Conservation (phyloP, 73 alveolate genomes). For the Symbiodinium pilosum region DNA sequence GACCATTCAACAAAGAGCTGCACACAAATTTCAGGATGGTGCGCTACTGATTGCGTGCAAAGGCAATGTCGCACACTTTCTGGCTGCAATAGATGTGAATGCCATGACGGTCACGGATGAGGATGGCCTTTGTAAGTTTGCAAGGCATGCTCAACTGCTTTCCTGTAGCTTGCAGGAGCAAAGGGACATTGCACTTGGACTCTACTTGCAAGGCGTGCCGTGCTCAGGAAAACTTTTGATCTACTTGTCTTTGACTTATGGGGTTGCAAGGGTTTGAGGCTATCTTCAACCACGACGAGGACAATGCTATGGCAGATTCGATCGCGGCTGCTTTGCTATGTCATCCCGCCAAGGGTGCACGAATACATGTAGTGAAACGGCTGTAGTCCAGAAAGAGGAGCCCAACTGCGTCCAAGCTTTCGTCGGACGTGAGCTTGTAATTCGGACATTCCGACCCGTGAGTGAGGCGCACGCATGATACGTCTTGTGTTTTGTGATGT, state of each 20-base stretch:
- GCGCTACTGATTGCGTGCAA: no score
- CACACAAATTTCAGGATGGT: no score
- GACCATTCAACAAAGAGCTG: no score
- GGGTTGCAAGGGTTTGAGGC: conserved; percentile 21
- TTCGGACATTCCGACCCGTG: conserved; percentile 33
- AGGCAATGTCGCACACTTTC: conserved; percentile 5
- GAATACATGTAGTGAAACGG: not conserved
- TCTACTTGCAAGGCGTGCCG: conserved; percentile 25
- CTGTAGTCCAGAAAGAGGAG: conserved; percentile 13
- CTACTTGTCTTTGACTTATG: no score
- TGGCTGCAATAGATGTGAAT: conserved; percentile 73
- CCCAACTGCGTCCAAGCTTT: conserved; percentile 84
- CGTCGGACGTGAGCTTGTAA: conserved; percentile 52
- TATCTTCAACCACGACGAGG: conserved; percentile 70
- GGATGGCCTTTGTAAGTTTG: not conserved
- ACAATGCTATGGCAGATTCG: not conserved
- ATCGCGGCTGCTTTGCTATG: no score
- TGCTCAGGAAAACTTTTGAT: not conserved
- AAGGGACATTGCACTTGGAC: conserved; percentile 75
- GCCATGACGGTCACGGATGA: conserved; percentile 91
- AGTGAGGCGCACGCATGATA: not conserved
- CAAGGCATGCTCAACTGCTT: not conserved
- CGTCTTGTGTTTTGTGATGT: not conserved
- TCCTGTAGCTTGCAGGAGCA: conserved; percentile 20
- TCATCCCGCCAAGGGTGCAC: no score